A percentile compares a stretch with the other conserved stretches of the same genome.
These are phyloP conservation scores for Podospora anserina DNA, from an alignment of 495 filamentous ascomycete genomes.

Conservation along the genomic window DNA sequence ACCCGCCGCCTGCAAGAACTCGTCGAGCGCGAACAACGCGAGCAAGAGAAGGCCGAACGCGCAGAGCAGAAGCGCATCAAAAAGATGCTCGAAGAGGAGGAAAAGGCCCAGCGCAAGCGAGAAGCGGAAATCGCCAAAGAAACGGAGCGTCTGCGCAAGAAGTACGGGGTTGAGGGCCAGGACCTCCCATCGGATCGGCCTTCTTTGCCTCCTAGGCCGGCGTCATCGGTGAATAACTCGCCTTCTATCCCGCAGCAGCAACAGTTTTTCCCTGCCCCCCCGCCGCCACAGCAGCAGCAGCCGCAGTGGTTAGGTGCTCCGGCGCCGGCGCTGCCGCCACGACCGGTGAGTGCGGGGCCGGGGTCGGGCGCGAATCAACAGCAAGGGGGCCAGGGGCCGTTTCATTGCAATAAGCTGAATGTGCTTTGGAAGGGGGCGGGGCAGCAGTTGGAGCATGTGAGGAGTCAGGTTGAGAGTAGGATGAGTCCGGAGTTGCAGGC, in stretches of 20 bases:
- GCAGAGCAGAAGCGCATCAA: conserved; percentile 68
- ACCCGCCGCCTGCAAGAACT: conserved; percentile 58
- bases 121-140: conserved; percentile 77
- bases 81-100: conserved; percentile 76
- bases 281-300: conserved; percentile 7
- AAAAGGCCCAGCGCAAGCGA: conserved; percentile 59
- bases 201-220: conserved; percentile 23
- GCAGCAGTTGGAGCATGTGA: conserved; percentile 14
- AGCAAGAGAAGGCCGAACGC: conserved; percentile 51
- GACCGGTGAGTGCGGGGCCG: conserved; percentile 45
- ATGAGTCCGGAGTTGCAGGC: conserved; percentile 21
- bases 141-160: conserved; percentile 71
- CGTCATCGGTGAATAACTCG: conserved; percentile 2
- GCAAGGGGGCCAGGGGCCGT: conserved; percentile 19
- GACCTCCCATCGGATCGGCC: conserved; percentile 31
- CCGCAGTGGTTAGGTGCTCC: conserved; percentile 9
- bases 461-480: conserved; percentile 11
- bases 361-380: background rate
- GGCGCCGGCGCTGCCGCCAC: conserved; percentile 35
- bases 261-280: conserved; percentile 11
- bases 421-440: conserved; percentile 30
- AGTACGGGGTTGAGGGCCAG: conserved; percentile 62
- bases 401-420: conserved; percentile 27
- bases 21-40: conserved; percentile 49
- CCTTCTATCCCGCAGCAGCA: background rate